Percentiles rank a stretch among this genome's conserved stretches.
phyloP scores from a whole-genome alignment of 1,284 basidiomycete genomes.

The Pseudozyma hubeiensis region DNA sequence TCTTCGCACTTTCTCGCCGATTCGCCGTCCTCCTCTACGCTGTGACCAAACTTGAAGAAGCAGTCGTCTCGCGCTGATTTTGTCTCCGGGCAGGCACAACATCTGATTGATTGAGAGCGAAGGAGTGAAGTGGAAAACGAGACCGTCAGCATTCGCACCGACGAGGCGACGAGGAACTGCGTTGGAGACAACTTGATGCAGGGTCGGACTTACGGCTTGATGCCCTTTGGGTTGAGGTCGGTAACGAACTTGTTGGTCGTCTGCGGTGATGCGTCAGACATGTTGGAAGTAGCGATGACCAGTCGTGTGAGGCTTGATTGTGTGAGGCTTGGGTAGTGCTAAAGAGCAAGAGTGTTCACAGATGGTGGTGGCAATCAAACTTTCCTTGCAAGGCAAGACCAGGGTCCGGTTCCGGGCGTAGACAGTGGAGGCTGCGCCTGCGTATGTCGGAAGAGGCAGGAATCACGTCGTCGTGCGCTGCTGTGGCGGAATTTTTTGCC shows the following conservation, averaged over 20 bases:
- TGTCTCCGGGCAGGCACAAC: slow-evolving; percentile 94
- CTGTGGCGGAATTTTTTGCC: slow-evolving; percentile 27
- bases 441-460: slow-evolving; percentile 7
- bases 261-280: slow-evolving; percentile 39
- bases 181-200: no score
- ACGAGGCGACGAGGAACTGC: no score
- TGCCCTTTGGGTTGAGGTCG: slow-evolving; percentile 82
- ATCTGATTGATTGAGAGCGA: no score
- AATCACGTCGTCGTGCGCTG: slow-evolving; percentile 29
- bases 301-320: no score
- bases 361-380: background rate
- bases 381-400: background rate
- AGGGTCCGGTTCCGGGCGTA: background rate
- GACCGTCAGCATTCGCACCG: no score
- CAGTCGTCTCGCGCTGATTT: slow-evolving; percentile 92
- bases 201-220: slow-evolving; percentile 82
- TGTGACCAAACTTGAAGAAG: slow-evolving; percentile 78
- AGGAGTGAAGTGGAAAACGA: background rate
- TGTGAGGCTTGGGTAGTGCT: no score
- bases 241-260: slow-evolving; percentile 58
- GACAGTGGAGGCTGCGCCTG: background rate
- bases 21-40: slow-evolving; percentile 73
- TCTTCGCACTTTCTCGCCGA: slow-evolving; percentile 83
- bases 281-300: slow-evolving; percentile 7
- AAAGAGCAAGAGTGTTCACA: background rate